Conservation (phyloP, 805 yeast species). For the Saccharomyces cerevisiae region DNA sequence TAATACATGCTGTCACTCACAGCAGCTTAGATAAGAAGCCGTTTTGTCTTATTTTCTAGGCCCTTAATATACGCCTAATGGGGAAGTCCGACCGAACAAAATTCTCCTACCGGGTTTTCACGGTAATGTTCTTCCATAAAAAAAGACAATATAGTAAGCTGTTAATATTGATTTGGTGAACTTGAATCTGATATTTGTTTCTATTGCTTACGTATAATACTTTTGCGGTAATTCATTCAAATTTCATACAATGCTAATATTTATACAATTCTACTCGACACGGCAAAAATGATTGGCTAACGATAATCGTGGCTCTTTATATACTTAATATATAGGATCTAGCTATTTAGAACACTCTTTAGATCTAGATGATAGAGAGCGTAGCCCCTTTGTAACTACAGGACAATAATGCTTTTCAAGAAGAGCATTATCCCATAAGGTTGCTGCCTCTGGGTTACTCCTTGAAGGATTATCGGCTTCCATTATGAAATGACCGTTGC, state of each 20-base stretch:
- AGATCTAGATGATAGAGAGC: slow-evolving; percentile 33
- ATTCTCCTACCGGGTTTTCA: neutral
- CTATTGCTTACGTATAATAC: neutral
- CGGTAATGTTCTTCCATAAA: neutral
- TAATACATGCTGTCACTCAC: neutral
- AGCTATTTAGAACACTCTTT: slow-evolving; percentile 15
- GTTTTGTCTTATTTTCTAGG: neutral
- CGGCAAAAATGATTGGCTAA: neutral
- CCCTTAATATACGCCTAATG: neutral
- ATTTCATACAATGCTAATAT: neutral
- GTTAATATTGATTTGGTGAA: neutral
- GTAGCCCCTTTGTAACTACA: slow-evolving; percentile 60
- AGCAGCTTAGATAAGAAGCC: neutral
- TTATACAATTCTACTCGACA: neutral
- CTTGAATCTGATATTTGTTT: too few species aligned
- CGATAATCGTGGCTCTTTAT: neutral
- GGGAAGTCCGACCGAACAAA: neutral
- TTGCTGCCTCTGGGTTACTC: slow-evolving; percentile 80
- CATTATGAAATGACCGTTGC: slow-evolving; percentile 67
- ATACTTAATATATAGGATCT: neutral
- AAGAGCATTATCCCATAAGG: slow-evolving; percentile 79
- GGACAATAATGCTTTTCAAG: slow-evolving; percentile 81
- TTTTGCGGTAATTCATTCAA: neutral
- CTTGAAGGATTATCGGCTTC: slow-evolving; percentile 63
- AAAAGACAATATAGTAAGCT: neutral